Evolutionary conservation across 2,329 filamentous ascomycete species (phyloP), one percentile per base, ranked within the genome.

Genomic region (Plenodomus tracheiphilus): DNA sequence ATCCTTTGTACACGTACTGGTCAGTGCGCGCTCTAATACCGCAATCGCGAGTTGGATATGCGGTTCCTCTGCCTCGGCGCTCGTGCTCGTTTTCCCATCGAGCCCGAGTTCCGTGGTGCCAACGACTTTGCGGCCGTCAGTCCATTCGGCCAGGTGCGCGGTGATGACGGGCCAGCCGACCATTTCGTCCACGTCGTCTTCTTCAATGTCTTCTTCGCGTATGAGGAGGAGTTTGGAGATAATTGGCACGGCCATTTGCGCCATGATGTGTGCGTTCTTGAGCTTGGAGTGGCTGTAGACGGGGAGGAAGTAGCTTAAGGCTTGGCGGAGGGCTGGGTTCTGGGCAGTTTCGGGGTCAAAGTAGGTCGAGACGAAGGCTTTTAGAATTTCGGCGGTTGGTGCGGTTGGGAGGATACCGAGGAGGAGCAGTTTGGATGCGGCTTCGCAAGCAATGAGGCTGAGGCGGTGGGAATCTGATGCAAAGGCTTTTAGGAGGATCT

Each of bases 71-170:
- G 88, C 87, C 15, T 89, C 81, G 43, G 59, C 56, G 62, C 46
- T 70, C 56, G 77, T 78, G 75, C 81, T 86, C 71, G 77, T 78
- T 41, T 88, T 83, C 15, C 68, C 65, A 25, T 70, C 64, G n/a
- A 68, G 49, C 13, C 74, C 49, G 76, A 66, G 30, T 22, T 71
- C 62, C 0, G 81, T 74, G 75, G 88, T 75, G 76, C 89, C 79
- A 10, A 85, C 75, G 6, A 85, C 79, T 71, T 95, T 92, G 41
- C 93, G 81, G 32, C 92, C 91, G 70, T 97, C 93, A 0, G 93
- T 97, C 94, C 93, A 97, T 69, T 97, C 93, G 0, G 92, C 84
- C 7, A 97, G 76, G 64, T 91, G 93, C 2, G 89, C 85, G 1
- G 89, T 91, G 49, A 96, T 89, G 2, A 86, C 83, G 37, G 84